Evolutionary conservation across 2,329 filamentous ascomycete genomes (phyloP).

Genomic region (Cordyceps fumosorosea): DNA sequence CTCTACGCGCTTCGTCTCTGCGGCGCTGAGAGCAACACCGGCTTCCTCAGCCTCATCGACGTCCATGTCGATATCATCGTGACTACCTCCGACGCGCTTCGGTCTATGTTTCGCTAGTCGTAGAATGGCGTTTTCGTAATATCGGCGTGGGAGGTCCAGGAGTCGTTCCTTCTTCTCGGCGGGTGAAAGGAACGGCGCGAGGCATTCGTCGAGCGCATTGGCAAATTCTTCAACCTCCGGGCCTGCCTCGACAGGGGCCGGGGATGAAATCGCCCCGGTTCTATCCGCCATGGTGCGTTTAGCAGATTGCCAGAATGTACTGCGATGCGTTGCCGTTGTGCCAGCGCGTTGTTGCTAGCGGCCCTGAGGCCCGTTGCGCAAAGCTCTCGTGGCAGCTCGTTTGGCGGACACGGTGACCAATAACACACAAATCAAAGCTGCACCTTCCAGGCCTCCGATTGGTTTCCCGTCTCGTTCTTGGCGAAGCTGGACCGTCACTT

Average conservation of each 20-base stretch:
- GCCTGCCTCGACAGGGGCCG: slow-evolving; percentile 51
- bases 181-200: slow-evolving; percentile 40
- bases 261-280: not conserved
- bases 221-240: slow-evolving; percentile 85
- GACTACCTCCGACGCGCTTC: slow-evolving; percentile 23
- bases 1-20: slow-evolving; percentile 52
- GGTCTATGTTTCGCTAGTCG: slow-evolving; percentile 26
- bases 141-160: slow-evolving; percentile 53
- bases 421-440: not conserved
- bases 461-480: not conserved
- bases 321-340: not conserved
- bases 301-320: not conserved
- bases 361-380: not conserved
- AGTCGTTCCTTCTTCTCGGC: slow-evolving; percentile 57
- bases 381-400: slow-evolving; percentile 3
- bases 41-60: slow-evolving; percentile 42
- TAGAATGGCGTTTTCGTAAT: slow-evolving; percentile 47
- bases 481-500: not conserved
- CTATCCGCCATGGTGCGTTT: not conserved
- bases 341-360: slow-evolving; percentile 6
- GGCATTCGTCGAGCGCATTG: slow-evolving; percentile 70
- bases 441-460: not conserved
- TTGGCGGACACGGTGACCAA: not conserved
- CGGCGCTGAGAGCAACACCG: slow-evolving; percentile 19
- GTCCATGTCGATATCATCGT: slow-evolving; percentile 50